Base-by-base conservation (phyloP, 257 asterid species). In the Capsicum baccatum region DNA sequence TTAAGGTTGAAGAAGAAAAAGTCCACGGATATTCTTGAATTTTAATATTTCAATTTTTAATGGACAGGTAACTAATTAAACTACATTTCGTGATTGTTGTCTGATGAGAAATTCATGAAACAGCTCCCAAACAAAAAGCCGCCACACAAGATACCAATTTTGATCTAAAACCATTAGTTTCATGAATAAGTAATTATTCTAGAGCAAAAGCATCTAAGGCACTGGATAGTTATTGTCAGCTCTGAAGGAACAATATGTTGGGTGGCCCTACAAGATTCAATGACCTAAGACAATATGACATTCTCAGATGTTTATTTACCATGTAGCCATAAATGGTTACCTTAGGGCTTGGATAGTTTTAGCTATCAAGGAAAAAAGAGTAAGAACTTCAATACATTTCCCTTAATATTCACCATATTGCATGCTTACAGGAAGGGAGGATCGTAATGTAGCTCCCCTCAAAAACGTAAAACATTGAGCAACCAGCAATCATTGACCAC, bases 201-300 rank as follows among this genome's bases (percentile, higher is more conserved):
- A 21, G 81, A 74, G 80, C 81, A 74, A 74, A 74, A 13, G 19
- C 47, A 13, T 50, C 81, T 74, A 76, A 12, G 62, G 52, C 44
- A 26, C 21, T 74, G 14, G 47, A 50, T 76, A 52, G 47, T 50
- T 52, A 26, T 52, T 33, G 8, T 54, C 47, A 76, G 26, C 62
- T 52, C 81, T 8, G 56, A 76, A 76, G 81, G 62, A 2, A 52
- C 14, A 76, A 52, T 52, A 14, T 76, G 21, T 52, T 52, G 42
- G 47, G 21, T 74, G 13, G 62, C 81, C 44, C 62, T 8, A 50
- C 62, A 74, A 52, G 12, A 21, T 52, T 54, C 59, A 50, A 50
- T 52, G 62, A 76, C 21, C 47, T 7, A 76, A 21, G 42, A 48
- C 59, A 73, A 73, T 19, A 73, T 19, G 58, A 48, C 59, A 47